Evolutionary conservation across 2,329 filamentous ascomycete genomes (phyloP).

Genomic region (Sclerotinia trifoliorum): DNA sequence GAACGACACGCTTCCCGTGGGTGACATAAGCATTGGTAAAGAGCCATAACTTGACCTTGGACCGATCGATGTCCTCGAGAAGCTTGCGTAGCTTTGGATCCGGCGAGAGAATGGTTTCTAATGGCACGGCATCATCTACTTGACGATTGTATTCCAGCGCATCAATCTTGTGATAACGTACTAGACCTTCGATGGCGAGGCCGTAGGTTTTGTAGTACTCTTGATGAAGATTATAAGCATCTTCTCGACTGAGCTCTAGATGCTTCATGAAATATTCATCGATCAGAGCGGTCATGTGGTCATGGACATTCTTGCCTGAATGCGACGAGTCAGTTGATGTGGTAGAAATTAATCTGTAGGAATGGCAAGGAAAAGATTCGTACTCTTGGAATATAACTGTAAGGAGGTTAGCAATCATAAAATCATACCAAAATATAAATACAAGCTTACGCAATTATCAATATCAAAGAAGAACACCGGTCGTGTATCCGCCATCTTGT

Average conservation of each 20-base stretch:
- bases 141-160: conserved; percentile 90
- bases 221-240: conserved; percentile 81
- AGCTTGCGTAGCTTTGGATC: conserved; percentile 71
- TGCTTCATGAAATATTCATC: conserved; percentile 56
- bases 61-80: conserved; percentile 77
- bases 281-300: conserved; percentile 85
- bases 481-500: conserved; percentile 38
- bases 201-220: conserved; percentile 97
- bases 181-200: conserved; percentile 92
- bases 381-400: conserved; percentile 81
- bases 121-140: conserved; percentile 90
- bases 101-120: conserved; percentile 80
- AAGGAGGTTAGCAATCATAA: neutral
- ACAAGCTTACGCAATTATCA: conserved; percentile 87
- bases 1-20: conserved; percentile 80
- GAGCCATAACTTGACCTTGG: conserved; percentile 86
- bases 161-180: conserved; percentile 92
- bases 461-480: conserved; percentile 82
- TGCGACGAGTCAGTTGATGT: neutral
- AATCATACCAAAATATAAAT: conserved; percentile 74
- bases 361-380: neutral
- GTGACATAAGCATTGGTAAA: conserved; percentile 95
- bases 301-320: conserved; percentile 75
- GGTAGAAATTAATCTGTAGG: neutral
- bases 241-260: conserved; percentile 69